Evolutionary conservation across 768 basidiomycete species (phyloP).

Genomic region (Cantharellus anzutake): DNA sequence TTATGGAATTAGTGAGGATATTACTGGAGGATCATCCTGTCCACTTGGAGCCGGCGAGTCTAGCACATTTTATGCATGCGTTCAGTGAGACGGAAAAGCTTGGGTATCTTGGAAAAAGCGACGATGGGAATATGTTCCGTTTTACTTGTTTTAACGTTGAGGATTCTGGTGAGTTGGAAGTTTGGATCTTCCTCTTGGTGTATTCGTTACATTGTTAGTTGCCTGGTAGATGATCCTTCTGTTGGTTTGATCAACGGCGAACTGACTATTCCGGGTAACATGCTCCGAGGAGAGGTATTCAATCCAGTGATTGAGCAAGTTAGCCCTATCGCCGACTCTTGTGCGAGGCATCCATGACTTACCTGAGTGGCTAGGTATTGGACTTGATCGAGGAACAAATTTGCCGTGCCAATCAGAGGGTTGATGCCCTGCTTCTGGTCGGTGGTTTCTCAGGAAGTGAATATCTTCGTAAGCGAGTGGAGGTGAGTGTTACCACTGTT

Average conservation of each 20-base stretch:
- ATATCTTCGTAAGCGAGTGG: slow-evolving; percentile 62
- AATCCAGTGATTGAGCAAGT: slow-evolving; percentile 75
- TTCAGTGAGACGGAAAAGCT: slow-evolving; percentile 83
- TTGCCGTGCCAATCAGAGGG: slow-evolving; percentile 40
- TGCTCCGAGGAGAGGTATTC: slow-evolving; percentile 68
- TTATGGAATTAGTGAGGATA: slow-evolving; percentile 60
- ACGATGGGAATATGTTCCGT: slow-evolving; percentile 72
- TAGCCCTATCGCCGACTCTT: slow-evolving; percentile 8
- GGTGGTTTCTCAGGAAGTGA: slow-evolving; percentile 76
- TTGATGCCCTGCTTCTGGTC: slow-evolving; percentile 75
- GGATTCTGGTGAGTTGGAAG: slow-evolving; percentile 20
- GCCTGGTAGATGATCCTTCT: slow-evolving; percentile 36
- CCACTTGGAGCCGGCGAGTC: slow-evolving; percentile 61
- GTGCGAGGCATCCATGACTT: neutral
- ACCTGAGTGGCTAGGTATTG: slow-evolving; percentile 33
- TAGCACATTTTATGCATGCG: slow-evolving; percentile 69
- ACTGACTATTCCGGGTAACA: slow-evolving; percentile 59
- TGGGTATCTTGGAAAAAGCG: slow-evolving; percentile 45
- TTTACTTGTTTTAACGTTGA: slow-evolving; percentile 83
- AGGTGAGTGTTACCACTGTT: slow-evolving; percentile 26
- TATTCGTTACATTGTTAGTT: slow-evolving; percentile 29
- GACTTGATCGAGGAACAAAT: slow-evolving; percentile 63
- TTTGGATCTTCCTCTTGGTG: slow-evolving; percentile 8
- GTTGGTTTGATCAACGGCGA: slow-evolving; percentile 73
- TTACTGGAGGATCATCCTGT: slow-evolving; percentile 68